Conservation (phyloP, 1,284 basidiomycete species). For the Anthracocystis panici-leucophaei region DNA sequence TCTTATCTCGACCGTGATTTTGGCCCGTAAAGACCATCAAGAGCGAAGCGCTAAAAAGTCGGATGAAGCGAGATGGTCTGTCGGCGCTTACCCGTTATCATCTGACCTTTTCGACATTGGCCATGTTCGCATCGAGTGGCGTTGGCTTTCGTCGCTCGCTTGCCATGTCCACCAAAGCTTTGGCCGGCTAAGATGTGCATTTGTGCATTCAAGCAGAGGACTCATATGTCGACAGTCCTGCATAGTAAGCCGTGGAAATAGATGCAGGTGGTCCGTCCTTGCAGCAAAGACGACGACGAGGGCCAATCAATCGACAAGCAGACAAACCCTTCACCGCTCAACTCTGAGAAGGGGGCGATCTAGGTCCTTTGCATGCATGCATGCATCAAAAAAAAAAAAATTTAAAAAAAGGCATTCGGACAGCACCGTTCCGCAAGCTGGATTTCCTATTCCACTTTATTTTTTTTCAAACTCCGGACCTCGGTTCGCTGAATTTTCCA, state of each 20-base stretch:
- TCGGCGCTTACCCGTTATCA: constrained; percentile 11
- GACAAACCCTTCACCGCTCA: background rate
- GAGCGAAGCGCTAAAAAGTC: constrained; percentile 7
- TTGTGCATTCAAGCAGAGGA: too few relatives aligned
- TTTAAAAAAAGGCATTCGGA: constrained; percentile 4
- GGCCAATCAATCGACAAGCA: background rate
- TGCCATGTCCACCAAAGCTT: background rate
- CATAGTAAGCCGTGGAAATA: too few relatives aligned
- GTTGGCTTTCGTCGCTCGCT: background rate
- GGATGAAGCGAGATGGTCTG: too few relatives aligned
- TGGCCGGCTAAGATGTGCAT: too few relatives aligned
- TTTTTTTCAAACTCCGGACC: constrained; percentile 20
- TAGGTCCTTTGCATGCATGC: background rate
- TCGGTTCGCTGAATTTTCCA: constrained; percentile 23
- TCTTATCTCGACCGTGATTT: background rate
- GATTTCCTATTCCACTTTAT: background rate
- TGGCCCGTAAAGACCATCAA: constrained; percentile 25
- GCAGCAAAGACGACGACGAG: too few relatives aligned
- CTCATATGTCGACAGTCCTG: too few relatives aligned
- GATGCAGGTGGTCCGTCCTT: too few relatives aligned
- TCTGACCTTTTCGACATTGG: background rate
- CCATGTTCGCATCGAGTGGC: background rate
- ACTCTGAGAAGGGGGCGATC: background rate
- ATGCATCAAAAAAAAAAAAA: background rate
- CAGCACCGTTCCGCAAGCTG: constrained; percentile 1